Conservation (phyloP, 2,329 filamentous ascomycete species). For the Cladophialophora chaetospira region DNA sequence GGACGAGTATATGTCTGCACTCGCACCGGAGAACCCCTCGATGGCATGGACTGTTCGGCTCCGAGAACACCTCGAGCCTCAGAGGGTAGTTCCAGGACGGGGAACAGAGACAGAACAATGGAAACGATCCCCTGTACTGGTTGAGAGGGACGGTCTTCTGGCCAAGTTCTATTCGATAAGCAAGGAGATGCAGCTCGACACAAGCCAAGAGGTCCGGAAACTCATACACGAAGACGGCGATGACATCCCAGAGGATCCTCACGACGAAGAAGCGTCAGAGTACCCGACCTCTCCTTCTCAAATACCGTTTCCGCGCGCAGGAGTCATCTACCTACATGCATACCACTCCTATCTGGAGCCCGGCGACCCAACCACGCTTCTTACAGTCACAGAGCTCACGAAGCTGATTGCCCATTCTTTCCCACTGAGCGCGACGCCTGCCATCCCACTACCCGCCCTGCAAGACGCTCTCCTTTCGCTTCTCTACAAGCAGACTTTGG, state of each 20-base stretch:
- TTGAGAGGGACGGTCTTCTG: conserved; percentile 57
- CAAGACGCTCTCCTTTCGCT: conserved; percentile 27
- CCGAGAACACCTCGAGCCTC: conserved; percentile 60
- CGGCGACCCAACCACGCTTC: conserved; percentile 7
- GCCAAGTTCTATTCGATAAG: conserved; percentile 50
- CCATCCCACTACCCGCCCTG: conserved; percentile 22
- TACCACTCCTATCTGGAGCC: conserved; percentile 21
- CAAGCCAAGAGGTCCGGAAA: conserved; percentile 19
- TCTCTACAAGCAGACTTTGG: conserved; percentile 20
- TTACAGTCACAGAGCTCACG: conserved; percentile 22
- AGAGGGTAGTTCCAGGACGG: conserved; percentile 52
- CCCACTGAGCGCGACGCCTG: conserved; percentile 24
- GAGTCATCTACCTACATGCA: conserved; percentile 27
- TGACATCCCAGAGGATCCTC: conserved; percentile 10
- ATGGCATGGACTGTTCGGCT: conserved; percentile 52
- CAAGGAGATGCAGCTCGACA: conserved; percentile 19
- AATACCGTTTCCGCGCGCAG: conserved; percentile 32
- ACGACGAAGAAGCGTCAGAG: conserved; percentile 28
- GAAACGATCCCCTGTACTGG: conserved; percentile 50
- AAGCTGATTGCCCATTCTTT: conserved; percentile 26
- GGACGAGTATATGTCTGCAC: conserved; percentile 55
- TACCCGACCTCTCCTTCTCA: conserved; percentile 33
- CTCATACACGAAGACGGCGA: conserved; percentile 17
- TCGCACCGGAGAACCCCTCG: conserved; percentile 21
- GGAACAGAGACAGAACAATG: conserved; percentile 56